A percentile compares a stretch with the other conserved stretches of the same genome.
These are phyloP conservation scores for Trichoderma breve DNA, from an alignment of 2,329 filamentous ascomycete species.

Conservation along the genomic window DNA sequence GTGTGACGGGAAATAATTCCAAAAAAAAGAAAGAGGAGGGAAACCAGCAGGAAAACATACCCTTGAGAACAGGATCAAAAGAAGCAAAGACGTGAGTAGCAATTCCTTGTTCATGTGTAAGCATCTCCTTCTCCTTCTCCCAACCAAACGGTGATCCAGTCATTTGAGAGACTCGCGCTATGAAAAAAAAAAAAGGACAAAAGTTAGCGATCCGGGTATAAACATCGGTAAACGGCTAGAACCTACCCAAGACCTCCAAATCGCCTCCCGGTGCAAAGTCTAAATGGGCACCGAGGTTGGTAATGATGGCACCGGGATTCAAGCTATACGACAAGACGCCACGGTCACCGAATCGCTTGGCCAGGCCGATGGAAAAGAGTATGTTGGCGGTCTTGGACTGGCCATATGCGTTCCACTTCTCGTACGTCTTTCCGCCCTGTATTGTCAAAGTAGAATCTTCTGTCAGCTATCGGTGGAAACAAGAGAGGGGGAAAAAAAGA, in stretches of 20 bases:
- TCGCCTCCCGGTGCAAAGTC: slow-evolving; percentile 24
- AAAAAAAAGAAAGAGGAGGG: background rate
- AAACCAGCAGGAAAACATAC: slow-evolving; percentile 17
- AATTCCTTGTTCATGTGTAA: slow-evolving; percentile 31
- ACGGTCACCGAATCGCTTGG: slow-evolving; percentile 32
- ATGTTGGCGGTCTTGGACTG: slow-evolving; percentile 41
- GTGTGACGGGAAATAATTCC: background rate
- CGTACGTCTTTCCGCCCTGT: slow-evolving; percentile 32
- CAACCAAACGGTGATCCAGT: background rate
- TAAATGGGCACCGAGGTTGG: slow-evolving; percentile 26
- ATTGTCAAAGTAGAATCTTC: background rate
- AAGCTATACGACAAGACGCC: slow-evolving; percentile 36
- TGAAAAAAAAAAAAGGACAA: background rate
- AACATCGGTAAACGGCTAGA: background rate
- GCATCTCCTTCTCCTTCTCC: slow-evolving; percentile 14
- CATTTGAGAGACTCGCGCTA: slow-evolving; percentile 23
- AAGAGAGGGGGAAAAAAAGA: too few species aligned
- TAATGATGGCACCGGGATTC: slow-evolving; percentile 34
- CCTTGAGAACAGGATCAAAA: slow-evolving; percentile 36
- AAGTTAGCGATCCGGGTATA: background rate
- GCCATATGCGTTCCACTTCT: slow-evolving; percentile 37
- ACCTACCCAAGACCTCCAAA: slow-evolving; percentile 24
- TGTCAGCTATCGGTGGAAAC: background rate
- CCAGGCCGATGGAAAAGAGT: slow-evolving; percentile 33
- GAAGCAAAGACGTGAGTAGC: slow-evolving; percentile 39